Evolutionary conservation across 345 rosid species (phyloP), one percentile per base, ranked within the genome.

Genomic region (Lepidium sativum): DNA sequence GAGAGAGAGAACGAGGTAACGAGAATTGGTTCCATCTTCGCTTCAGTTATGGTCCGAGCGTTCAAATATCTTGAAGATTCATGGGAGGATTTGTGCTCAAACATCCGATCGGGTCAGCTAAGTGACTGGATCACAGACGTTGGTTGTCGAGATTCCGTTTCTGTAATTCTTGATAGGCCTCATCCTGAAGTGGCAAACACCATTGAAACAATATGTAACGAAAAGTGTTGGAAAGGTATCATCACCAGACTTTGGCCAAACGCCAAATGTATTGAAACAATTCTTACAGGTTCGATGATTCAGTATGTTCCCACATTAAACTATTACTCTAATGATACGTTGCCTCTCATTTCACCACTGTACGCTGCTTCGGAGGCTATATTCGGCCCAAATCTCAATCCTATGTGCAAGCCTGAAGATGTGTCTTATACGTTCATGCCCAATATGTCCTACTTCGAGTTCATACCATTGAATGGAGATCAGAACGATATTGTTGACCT

Each of bases 241-340:
- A 80, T 88, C 12, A 83, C 65, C 74, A 88, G 58, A 70, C 70
- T 88, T 9, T 88, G 90, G 90, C 96, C 90, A 18, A 72, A 63
- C 43, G 79, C 92, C 9, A 86, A 88, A 78, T 88, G 77, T 75
- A 79, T 88, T 67, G 92, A 88, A 67, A 87, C 84, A 39, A 83
- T 86, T 52, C 83, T 88, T 23, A 88, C 92, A 40, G 92, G 92
- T 32, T 81, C 96, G 6, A 88, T 88, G 96, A 91, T 88, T 4
- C 96, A 88, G 50, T 86, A 88, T 41, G 82, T 88, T 27, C 83
- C 88, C 2, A 81, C 78, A 20, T 84, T 88, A 5, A 87, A 84
- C 70, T 82, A 80, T 41, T 88, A 86, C 67, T 72, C 83, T 16
- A 86, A 86, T 2, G 89, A 89, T 32, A 40, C 2, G 38, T 63